phyloP scores from a whole-genome alignment of 257 asterid genomes.

The Solanum lignicaule region DNA sequence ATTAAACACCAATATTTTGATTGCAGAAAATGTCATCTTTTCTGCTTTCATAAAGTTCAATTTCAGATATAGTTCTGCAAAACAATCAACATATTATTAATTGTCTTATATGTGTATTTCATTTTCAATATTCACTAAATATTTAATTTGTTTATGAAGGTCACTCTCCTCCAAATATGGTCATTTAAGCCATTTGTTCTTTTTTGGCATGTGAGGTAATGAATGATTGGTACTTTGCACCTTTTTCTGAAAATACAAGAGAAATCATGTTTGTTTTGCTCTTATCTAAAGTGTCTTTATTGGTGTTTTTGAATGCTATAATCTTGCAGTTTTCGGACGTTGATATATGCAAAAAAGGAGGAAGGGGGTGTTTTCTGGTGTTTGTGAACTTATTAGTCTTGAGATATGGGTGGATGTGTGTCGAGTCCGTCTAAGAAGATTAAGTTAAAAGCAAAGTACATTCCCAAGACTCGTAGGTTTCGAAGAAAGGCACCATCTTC shows the following conservation, averaged over 20 bases:
- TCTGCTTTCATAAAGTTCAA: not conserved
- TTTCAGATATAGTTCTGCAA: not conserved
- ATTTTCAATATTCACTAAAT: no score
- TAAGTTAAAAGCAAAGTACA: constrained; percentile 41
- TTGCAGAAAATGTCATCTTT: not conserved
- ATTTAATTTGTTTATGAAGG: not conserved
- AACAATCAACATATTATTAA: not conserved
- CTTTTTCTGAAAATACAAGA: not conserved
- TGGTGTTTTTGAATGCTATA: not conserved
- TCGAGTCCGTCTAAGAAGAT: constrained; percentile 50
- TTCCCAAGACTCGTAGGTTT: constrained; percentile 36
- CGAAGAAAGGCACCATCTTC: constrained; percentile 55
- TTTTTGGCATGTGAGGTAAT: not conserved
- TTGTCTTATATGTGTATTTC: not conserved
- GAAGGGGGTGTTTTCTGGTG: not conserved
- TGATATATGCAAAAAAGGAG: constrained; percentile 13
- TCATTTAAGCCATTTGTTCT: constrained; percentile 10
- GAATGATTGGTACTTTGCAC: not conserved
- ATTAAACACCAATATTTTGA: not conserved
- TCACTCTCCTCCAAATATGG: constrained; percentile 16
- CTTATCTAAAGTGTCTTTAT: not conserved
- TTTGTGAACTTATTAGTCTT: constrained; percentile 9
- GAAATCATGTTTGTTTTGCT: not conserved
- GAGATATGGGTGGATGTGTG: constrained; percentile 75
- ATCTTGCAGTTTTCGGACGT: constrained; percentile 37